phyloP scores from a whole-genome alignment of 352 stramenopile genomes.

The Globisporangium carolinianum region DNA sequence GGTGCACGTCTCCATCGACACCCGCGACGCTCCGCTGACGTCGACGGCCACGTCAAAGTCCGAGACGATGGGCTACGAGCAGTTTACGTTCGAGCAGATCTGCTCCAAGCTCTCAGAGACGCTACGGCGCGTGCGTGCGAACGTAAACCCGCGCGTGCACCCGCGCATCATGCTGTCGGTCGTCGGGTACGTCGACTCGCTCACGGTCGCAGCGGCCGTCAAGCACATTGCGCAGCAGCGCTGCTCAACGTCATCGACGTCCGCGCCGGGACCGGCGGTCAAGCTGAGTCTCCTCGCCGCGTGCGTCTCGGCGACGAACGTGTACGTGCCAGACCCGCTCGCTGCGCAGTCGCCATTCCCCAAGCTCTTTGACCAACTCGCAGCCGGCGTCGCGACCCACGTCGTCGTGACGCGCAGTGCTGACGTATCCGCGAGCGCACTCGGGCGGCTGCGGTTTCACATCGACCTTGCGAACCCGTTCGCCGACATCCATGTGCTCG shows the following conservation, averaged over 20 bases:
- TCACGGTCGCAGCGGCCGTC: constrained; percentile 38
- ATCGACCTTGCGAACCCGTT: constrained; percentile 70
- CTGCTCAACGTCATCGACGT: background rate
- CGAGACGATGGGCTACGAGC: constrained; percentile 13
- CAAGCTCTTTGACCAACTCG: constrained; percentile 65
- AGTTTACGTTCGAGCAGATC: constrained; percentile 17
- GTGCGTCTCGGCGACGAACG: constrained; percentile 45
- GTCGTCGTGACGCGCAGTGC: constrained; percentile 46
- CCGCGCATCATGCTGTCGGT: constrained; percentile 48
- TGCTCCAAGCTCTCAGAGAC: constrained; percentile 14
- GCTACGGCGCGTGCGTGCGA: constrained; percentile 14
- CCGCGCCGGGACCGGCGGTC: constrained; percentile 13
- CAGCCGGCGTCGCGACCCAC: constrained; percentile 54
- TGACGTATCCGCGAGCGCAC: constrained; percentile 26
- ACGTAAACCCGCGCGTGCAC: constrained; percentile 17
- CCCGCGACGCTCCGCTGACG: constrained; percentile 16
- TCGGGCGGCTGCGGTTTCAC: constrained; percentile 54
- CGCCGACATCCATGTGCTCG: constrained; percentile 58
- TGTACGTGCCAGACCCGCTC: constrained; percentile 42
- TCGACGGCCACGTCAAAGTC: background rate
- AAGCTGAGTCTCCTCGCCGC: constrained; percentile 45
- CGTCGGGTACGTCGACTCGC: constrained; percentile 48
- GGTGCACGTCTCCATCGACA: constrained; percentile 30
- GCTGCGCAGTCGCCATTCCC: constrained; percentile 33
- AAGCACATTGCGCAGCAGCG: constrained; percentile 14